Conservation (phyloP, 2,329 filamentous ascomycete species). For the Pyrenochaeta sp. region DNA sequence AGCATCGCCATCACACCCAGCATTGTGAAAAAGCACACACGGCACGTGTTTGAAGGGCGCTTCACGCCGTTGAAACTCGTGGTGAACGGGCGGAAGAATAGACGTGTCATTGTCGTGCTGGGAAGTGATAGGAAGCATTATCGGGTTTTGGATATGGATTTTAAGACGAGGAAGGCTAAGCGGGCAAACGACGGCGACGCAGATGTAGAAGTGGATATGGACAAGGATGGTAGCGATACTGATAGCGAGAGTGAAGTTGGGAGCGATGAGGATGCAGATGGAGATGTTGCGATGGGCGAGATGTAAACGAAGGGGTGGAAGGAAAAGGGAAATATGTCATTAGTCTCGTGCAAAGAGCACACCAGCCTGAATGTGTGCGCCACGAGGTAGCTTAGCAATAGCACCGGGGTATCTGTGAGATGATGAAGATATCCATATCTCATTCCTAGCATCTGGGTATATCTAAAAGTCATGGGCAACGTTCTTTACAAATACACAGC, state of each 20-base stretch:
- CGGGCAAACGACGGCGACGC: too few relatives aligned
- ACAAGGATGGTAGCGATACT: constrained; percentile 13
- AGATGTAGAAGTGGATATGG: constrained; percentile 15
- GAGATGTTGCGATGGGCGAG: constrained; percentile 25
- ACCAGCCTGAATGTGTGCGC: too few relatives aligned
- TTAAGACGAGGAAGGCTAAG: constrained; percentile 39
- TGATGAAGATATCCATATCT: not conserved
- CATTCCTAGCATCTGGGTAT: constrained; percentile 5
- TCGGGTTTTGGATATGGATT: constrained; percentile 64
- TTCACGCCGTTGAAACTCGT: constrained; percentile 61
- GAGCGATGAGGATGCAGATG: constrained; percentile 4
- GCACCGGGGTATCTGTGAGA: not conserved
- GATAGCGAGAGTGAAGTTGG: constrained; percentile 9
- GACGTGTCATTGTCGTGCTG: constrained; percentile 63
- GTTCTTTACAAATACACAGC: constrained; percentile 8
- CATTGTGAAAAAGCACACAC: constrained; percentile 37
- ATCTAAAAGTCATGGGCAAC: constrained; percentile 5
- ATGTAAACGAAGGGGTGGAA: too few relatives aligned
- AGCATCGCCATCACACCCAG: constrained; percentile 10
- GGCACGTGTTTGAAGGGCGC: constrained; percentile 58
- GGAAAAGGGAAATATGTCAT: too few relatives aligned
- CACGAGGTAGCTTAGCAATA: too few relatives aligned
- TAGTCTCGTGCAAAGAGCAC: too few relatives aligned
- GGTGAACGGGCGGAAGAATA: constrained; percentile 64
- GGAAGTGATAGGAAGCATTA: constrained; percentile 64